Base-by-base conservation (phyloP, 2,329 filamentous ascomycete species). In the Penicillium fuscoglaucum region DNA sequence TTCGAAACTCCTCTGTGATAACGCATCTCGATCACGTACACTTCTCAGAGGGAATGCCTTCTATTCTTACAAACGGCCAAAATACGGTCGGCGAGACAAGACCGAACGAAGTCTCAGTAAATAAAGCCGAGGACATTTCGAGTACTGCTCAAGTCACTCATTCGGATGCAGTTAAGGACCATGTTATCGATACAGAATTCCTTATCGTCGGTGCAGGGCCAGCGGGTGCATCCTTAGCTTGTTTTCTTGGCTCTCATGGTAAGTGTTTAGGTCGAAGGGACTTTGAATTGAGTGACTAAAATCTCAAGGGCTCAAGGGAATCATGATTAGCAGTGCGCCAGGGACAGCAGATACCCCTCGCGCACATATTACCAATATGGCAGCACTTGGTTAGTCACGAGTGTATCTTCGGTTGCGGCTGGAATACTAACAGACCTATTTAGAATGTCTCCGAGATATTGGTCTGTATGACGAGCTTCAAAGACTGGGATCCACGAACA, bases 291-390 rank as follows among this genome's bases (percentile, higher is more conserved):
- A 2, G 6, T 15, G 6, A 9, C 44, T 46, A 46, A 46, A 24
- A 3, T 9, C 0, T 17, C 7, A 48, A 50, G 47, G 47, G 6
- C 33, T 50, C 33, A 39, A 37, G 33, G 85, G 85, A 0, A 76
- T 87, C 45, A 79, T 87, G 61, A 75, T 87, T 51, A 78, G 79
- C 7, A 67, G 76, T 2, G 78, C 80, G 0, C 70, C 82, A 0
- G 78, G 79, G 4, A 84, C 80, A 1, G 82, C 84, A 1, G 74
- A 82, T 57, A 85, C 83, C 1, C 85, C 85, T 1, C 74, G 85
- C 28, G 84, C 84, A 0, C 84, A 87, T 66, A 84, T 86, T 56
- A 85, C 82, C 44, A 87, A 86, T 66, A 82, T 82, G 70, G 83
- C 83, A 0, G 82, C 82, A 0, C 67, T 83, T 19, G 68, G 68